phyloP scores from a whole-genome alignment of 345 rosid species.

The Brassica nigra region DNA sequence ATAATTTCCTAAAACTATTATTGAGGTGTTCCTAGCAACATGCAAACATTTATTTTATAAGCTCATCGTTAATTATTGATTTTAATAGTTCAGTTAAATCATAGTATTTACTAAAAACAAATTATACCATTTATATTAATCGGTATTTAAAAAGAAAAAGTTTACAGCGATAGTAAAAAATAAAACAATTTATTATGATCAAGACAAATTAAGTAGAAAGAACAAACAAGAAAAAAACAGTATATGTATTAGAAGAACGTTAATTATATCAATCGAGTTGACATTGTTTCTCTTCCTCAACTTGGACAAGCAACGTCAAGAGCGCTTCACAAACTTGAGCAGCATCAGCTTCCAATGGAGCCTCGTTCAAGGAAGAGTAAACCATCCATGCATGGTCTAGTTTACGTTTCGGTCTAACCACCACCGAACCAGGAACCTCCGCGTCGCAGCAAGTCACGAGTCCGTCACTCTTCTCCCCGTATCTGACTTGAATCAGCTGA shows the following conservation, averaged over 20 bases:
- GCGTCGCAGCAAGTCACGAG: conserved; percentile 88
- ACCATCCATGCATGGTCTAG: conserved; percentile 99
- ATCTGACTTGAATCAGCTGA: conserved; percentile 75
- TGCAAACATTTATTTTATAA: no score
- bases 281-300: conserved; percentile 52
- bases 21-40: no score
- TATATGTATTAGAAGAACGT: neutral
- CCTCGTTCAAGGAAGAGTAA: conserved; percentile 78
- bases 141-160: no score
- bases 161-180: no score
- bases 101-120: no score
- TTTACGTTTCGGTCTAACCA: conserved; percentile 78
- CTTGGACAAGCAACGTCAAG: conserved; percentile 80
- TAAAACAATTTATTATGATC: no score
- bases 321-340: conserved; percentile 92
- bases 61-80: no score
- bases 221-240: no score
- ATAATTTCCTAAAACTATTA: no score
- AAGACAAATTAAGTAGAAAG: no score
- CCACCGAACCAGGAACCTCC: conserved; percentile 90
- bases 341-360: conserved; percentile 68
- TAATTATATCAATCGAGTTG: conserved; percentile 17
- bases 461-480: conserved; percentile 90
- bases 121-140: no score
- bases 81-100: no score